These are phyloP conservation scores for Epichloe elymi DNA, from an alignment of 2,329 filamentous ascomycete genomes.

Conservation along the genomic window DNA sequence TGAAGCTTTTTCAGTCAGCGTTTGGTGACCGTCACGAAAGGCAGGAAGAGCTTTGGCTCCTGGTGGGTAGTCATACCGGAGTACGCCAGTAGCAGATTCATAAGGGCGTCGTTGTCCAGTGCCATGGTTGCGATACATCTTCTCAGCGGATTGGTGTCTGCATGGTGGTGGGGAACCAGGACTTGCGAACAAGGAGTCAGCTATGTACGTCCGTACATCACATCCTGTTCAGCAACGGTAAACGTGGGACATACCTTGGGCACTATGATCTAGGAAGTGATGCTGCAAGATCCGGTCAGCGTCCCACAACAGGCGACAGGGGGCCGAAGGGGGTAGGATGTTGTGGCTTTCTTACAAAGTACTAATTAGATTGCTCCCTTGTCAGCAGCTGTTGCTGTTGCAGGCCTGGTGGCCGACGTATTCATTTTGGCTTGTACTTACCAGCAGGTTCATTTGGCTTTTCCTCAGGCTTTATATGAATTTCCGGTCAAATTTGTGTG, in stretches of 20 bases:
- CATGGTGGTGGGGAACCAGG: constrained; percentile 37
- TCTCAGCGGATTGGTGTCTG: constrained; percentile 38
- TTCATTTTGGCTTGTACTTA: constrained; percentile 13
- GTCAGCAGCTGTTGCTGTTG: background rate
- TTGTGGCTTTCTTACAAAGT: constrained; percentile 28
- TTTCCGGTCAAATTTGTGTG: background rate
- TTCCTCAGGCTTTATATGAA: constrained; percentile 21
- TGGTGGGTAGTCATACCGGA: constrained; percentile 30
- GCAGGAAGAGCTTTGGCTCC: background rate
- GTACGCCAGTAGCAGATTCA: constrained; percentile 68
- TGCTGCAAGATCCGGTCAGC: constrained; percentile 19
- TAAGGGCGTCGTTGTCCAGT: constrained; percentile 53
- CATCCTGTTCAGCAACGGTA: background rate
- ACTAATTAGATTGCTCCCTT: constrained; percentile 18
- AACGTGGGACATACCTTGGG: constrained; percentile 31
- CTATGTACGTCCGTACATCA: background rate
- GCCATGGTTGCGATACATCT: constrained; percentile 47
- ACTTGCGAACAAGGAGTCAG: constrained; percentile 28
- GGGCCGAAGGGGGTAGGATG: background rate
- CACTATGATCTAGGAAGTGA: constrained; percentile 67
- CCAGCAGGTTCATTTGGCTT: constrained; percentile 68
- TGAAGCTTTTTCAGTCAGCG: constrained; percentile 35
- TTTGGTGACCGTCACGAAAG: too few relatives aligned
- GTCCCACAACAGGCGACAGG: background rate
- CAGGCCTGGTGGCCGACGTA: background rate